Evolutionary conservation across 225 moss, liverwort and hornwort genomes (phyloP), one percentile per base, ranked within the genome.

Genomic region (Sphagnum contortum): DNA sequence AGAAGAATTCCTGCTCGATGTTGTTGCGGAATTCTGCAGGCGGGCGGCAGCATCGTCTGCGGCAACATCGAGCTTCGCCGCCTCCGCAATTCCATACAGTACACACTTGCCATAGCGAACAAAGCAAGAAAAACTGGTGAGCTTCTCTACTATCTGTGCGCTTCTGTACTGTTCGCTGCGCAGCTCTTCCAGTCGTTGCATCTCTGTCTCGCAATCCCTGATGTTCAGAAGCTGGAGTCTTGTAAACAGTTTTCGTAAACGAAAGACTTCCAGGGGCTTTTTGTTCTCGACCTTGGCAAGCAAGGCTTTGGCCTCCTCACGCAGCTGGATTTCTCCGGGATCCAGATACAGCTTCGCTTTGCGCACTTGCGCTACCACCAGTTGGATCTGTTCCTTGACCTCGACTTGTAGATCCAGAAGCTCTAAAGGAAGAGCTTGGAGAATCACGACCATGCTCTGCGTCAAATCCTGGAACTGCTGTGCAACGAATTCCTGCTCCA

Each of bases 401-500:
- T 88, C 87, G 64, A 83, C 87, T 2, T 83, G 75, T 12, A 72
- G 67, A 12, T 84, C 88, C 6, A 88, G 56, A n/a, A 88, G 81
- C 48, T 82, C 84, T 53, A 88, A 49, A 13, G 88, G 88, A 54
- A 88, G 57, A 3, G 70, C 66, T 48, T 66, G 74, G 70, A 88
- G 48, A 3, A 49, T 75, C 5, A 52, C 66, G 2, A 76, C 84
- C 4, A 88, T 57, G 50, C 70, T 69, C 3, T 72, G 79, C 8
- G 84, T 84, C 49, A 84, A 74, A 9, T 77, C 88, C 14, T 81
- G 11, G 56, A 84, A 88, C 61, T 74, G 56, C 62, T 79, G 72
- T 3, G 69, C 58, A 50, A 77, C 79, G 2, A 66, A 65, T 64
- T 85, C 80, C 60, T 75, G 76, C 48, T 88, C 77, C 75, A 88